phyloP scores from a whole-genome alignment of 1,284 basidiomycete genomes.

The Athelia sp. region DNA sequence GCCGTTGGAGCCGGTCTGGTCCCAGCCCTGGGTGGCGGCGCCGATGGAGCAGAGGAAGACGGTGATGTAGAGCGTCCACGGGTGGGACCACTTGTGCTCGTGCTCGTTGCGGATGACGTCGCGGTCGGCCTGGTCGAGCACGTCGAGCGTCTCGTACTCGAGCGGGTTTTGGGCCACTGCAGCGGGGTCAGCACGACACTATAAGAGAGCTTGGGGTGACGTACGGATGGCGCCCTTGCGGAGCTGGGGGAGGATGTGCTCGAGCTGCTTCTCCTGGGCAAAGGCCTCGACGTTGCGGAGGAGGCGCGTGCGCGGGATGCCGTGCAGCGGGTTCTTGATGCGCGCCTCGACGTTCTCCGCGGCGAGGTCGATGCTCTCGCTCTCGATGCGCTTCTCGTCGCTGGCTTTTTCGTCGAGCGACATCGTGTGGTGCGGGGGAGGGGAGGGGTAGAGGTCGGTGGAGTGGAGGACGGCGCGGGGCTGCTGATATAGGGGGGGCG shows the following conservation, averaged over 20 bases:
- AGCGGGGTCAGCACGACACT: neutral
- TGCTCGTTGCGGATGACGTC: slow-evolving; percentile 44
- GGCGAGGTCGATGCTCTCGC: neutral
- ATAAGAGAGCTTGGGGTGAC: neutral
- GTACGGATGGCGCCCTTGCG: slow-evolving; percentile 45
- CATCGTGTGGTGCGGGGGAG: no score
- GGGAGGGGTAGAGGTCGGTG: no score
- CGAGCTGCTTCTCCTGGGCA: slow-evolving; percentile 39
- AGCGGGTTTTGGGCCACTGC: slow-evolving; percentile 50
- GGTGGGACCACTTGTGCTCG: slow-evolving; percentile 55
- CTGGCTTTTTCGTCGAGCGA: no score
- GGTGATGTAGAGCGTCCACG: slow-evolving; percentile 47
- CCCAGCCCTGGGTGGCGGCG: slow-evolving; percentile 61
- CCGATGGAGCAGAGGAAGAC: slow-evolving; percentile 53
- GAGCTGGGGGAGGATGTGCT: slow-evolving; percentile 40
- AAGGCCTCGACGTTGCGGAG: slow-evolving; percentile 41
- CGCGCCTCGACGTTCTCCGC: slow-evolving; percentile 27
- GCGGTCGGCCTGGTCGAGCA: slow-evolving; percentile 49
- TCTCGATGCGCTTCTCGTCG: no score
- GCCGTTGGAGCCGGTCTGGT: slow-evolving; percentile 59
- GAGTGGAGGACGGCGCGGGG: no score
- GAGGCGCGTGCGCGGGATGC: slow-evolving; percentile 38
- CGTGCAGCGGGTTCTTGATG: slow-evolving; percentile 50
- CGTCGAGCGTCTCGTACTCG: slow-evolving; percentile 43
- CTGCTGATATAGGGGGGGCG: no score